Evolutionary conservation across 805 yeast genomes (phyloP).

Genomic region (Zygosaccharomyces kombuchaensis): DNA sequence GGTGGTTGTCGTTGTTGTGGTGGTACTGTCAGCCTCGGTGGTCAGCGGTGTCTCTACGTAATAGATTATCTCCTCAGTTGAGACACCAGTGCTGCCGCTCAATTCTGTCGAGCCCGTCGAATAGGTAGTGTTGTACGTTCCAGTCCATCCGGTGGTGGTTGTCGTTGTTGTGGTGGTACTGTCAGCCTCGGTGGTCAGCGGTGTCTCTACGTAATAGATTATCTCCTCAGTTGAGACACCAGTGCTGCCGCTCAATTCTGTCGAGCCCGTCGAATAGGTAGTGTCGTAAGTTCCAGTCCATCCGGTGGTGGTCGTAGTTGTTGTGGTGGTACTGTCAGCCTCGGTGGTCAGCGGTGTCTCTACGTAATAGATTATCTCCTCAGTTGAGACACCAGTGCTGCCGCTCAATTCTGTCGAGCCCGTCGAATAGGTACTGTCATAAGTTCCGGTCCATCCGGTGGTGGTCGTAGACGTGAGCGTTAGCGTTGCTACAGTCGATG

Average conservation of each 20-base stretch:
- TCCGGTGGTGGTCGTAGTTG: constrained; percentile 16
- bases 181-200: constrained; percentile 14
- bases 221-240: constrained; percentile 13
- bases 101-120: constrained; percentile 17
- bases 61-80: constrained; percentile 15
- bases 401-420: constrained; percentile 14
- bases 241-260: constrained; percentile 12
- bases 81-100: constrained; percentile 8
- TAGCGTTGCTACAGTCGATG: not conserved
- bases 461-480: constrained; percentile 2
- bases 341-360: constrained; percentile 14
- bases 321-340: not conserved
- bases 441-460: constrained; percentile 19
- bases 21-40: constrained; percentile 1
- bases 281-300: constrained; percentile 19
- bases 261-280: constrained; percentile 19
- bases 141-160: constrained; percentile 20
- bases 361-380: constrained; percentile 16
- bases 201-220: constrained; percentile 15
- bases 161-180: constrained; percentile 5
- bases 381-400: constrained; percentile 9
- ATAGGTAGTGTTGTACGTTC: constrained; percentile 14
- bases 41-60: constrained; percentile 16
- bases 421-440: constrained; percentile 19
- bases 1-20: constrained; percentile 12